Evolutionary conservation across 257 asterid genomes (phyloP).

Genomic region (Buddleja alternifolia): DNA sequence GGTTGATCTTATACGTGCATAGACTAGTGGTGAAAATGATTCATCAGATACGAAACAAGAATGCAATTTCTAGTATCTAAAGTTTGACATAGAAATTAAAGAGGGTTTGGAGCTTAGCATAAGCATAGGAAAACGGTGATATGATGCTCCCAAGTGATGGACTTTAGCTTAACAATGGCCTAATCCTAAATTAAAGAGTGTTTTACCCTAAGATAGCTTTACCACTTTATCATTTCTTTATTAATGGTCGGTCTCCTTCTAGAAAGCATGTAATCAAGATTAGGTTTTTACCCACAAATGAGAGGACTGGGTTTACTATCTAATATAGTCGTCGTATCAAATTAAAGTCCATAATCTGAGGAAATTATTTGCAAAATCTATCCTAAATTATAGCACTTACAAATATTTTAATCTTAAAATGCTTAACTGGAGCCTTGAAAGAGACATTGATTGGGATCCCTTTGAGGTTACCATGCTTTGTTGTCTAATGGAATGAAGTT

Average conservation of each 20-base stretch:
- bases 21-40: background rate
- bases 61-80: conserved; percentile 6
- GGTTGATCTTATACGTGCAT: background rate
- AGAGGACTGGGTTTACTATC: conserved; percentile 35
- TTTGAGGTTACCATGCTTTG: conserved; percentile 59
- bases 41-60: background rate
- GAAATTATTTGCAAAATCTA: conserved; percentile 55
- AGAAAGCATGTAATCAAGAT: conserved; percentile 47
- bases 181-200: conserved; percentile 19
- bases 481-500: conserved; percentile 49
- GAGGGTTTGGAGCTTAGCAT: conserved; percentile 1
- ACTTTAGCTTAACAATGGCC: conserved; percentile 29
- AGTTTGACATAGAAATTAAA: conserved; percentile 1
- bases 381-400: conserved; percentile 52
- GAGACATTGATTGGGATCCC: conserved; percentile 50
- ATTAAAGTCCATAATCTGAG: conserved; percentile 38
- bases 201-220: conserved; percentile 28
- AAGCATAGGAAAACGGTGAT: conserved; percentile 19
- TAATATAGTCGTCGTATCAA: conserved; percentile 29
- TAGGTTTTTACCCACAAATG: conserved; percentile 49
- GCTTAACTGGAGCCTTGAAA: conserved; percentile 50
- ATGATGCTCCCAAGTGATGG: conserved; percentile 28
- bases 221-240: conserved; percentile 42
- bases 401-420: conserved; percentile 25
- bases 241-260: conserved; percentile 63